Conservation (phyloP, 1,284 basidiomycete species). For the Trichosporon inkin region DNA sequence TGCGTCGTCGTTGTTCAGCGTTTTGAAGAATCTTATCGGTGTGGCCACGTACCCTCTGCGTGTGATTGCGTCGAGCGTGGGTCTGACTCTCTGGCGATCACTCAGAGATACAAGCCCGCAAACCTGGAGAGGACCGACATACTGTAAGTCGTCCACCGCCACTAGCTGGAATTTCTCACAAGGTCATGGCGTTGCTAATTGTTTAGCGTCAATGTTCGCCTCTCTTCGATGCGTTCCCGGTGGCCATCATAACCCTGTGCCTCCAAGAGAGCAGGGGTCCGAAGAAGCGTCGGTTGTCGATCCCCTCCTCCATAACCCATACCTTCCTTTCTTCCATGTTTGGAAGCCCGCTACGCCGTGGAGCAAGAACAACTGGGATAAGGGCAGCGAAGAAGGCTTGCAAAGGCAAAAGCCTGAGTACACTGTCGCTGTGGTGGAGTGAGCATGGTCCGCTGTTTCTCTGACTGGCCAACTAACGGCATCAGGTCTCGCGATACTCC, state of each 20-base stretch:
- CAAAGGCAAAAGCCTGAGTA: conserved; percentile 77
- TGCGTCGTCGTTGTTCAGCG: not conserved
- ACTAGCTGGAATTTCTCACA: not conserved
- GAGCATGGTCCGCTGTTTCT: conserved; percentile 35
- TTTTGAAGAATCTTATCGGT: not conserved
- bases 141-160: conserved; percentile 25
- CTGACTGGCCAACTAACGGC: not conserved
- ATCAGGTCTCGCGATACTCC: conserved; percentile 41
- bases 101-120: conserved; percentile 23
- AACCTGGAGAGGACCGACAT: conserved; percentile 25
- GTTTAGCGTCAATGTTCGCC: conserved; percentile 63
- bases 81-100: not conserved
- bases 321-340: conserved; percentile 80
- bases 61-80: not conserved
- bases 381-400: conserved; percentile 38
- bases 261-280: conserved; percentile 40
- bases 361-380: conserved; percentile 47
- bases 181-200: too few species aligned
- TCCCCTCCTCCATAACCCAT: conserved; percentile 57
- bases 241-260: conserved; percentile 50
- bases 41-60: not conserved
- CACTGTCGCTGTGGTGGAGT: conserved; percentile 80
- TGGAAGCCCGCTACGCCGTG: conserved; percentile 84
- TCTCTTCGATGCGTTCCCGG: conserved; percentile 70
- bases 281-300: conserved; percentile 22